Evolutionary conservation across 148 eudicot genomes (phyloP).

Genomic region (Rhododendron ovatum): DNA sequence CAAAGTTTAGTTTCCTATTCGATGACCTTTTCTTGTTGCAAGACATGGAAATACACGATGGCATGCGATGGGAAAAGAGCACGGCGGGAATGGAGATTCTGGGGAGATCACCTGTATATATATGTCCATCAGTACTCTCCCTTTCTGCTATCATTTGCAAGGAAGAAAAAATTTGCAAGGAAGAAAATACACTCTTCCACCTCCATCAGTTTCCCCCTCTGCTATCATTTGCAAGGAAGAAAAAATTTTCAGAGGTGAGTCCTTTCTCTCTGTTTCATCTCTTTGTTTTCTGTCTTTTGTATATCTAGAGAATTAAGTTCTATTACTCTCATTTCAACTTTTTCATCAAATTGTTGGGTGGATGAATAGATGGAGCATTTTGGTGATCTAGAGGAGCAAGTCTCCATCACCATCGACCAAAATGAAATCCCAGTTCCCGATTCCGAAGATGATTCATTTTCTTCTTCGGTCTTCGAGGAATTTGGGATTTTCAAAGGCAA

Average conservation of each 20-base stretch:
- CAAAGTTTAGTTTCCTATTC: background rate
- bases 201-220: too few species aligned
- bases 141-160: background rate
- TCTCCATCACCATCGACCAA: background rate
- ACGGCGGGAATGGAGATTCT: background rate
- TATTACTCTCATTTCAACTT: too few species aligned
- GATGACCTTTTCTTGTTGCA: too few species aligned
- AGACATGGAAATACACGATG: background rate
- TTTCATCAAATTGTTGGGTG: background rate
- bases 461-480: background rate
- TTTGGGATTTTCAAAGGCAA: background rate
- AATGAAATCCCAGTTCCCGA: background rate
- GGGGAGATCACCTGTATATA: too few species aligned
- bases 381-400: background rate
- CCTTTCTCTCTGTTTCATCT: background rate
- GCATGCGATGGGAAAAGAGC: background rate
- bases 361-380: background rate
- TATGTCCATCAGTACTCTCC: too few species aligned
- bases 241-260: background rate
- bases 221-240: background rate
- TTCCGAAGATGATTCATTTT: background rate
- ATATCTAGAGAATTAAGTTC: background rate
- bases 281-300: background rate
- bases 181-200: background rate
- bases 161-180: background rate